Base-by-base conservation (phyloP, 306 rosid species). In the Begonia masoniana region DNA sequence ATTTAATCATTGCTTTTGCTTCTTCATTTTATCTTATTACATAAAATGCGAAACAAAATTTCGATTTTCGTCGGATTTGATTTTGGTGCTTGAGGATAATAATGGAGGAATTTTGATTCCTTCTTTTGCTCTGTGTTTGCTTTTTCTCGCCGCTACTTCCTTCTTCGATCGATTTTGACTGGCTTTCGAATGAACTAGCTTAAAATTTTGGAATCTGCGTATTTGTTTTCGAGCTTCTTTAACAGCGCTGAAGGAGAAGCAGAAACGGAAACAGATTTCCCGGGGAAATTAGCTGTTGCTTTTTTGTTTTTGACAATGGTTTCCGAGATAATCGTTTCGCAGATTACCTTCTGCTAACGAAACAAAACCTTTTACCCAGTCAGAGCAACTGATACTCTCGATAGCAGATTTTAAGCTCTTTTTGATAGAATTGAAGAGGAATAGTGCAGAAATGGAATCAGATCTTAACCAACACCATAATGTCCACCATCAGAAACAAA, bases 401-500 rank as follows among this genome's bases (percentile, higher is more conserved):
- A 45, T 11, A 45, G 49, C 15, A 45, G 5, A 12, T 45, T 10
- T 45, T 45, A 10, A 45, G 15, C 4, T 11, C 14, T 3, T n/a
- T 45, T 45, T 10, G 15, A n/a, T n/a, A 45, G 15, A 45, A 11
- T 1, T 45, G 49, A 45, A 45, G 56, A 49, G 41, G 43, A 60
- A 43, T 14, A 46, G 47, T 10, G 52, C 41, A 51, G 60, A 11
- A 57, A 89, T 91, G 97, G 97, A 89, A 64, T 69, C 97, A 41
- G 94, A 85, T 80, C 93, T 78, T 60, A 82, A 75, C 24, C 92
- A 70, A 7, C 79, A 57, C 19, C 80, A 67, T 19, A 42, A 46
- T 43, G 8, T 46, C 26, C 52, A 43, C 46, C 59, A 52, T 23
- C 78, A 64, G 17, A 78, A 57, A n/a, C 70, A 73, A 59, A 75